Conservation (phyloP, 306 rosid genomes). For the Fagus sylvatica region DNA sequence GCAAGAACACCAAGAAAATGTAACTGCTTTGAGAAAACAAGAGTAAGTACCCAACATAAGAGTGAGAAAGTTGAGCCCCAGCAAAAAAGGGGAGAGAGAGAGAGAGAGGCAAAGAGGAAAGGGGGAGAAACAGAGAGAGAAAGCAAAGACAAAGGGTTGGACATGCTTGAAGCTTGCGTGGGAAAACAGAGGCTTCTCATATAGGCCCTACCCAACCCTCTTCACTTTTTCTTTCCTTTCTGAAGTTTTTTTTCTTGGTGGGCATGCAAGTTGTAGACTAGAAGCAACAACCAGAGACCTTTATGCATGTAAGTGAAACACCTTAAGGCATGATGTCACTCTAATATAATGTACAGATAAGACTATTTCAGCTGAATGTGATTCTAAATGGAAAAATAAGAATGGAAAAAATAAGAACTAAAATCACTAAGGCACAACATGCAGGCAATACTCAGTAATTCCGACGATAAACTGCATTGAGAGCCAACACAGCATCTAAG, state of each 20-base stretch:
- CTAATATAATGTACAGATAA: neutral
- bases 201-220: neutral
- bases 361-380: neutral
- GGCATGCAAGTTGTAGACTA: neutral
- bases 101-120: neutral
- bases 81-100: too few relatives aligned
- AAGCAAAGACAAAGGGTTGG: neutral
- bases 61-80: too few relatives aligned
- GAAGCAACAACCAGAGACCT: neutral
- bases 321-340: neutral
- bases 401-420: neutral
- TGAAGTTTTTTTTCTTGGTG: neutral
- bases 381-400: neutral
- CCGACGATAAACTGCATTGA: neutral
- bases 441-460: neutral
- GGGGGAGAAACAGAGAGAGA: neutral
- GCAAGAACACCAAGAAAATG: neutral
- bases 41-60: neutral
- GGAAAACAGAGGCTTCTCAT: neutral
- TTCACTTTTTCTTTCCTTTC: neutral
- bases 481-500: neutral
- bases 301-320: neutral
- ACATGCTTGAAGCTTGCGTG: neutral
- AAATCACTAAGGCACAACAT: neutral
- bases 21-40: neutral